Conservation (phyloP, 2,329 filamentous ascomycete species). For the Ambrosiella xylebori region DNA sequence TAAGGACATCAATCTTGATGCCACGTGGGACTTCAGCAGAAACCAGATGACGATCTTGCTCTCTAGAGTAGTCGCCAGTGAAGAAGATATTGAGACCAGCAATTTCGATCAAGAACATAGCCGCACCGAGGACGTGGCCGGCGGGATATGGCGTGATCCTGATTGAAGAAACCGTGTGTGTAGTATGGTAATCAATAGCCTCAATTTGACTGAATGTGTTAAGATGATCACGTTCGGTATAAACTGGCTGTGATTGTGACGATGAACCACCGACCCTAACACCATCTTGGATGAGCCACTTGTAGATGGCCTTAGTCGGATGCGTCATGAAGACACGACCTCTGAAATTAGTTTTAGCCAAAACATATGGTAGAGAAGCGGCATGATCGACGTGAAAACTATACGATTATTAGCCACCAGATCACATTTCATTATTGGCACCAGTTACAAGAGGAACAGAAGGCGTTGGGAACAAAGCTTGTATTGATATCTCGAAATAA, state of each 20-base stretch:
- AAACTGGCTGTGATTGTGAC: conserved; percentile 57
- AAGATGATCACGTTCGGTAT: conserved; percentile 88
- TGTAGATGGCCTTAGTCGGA: conserved; percentile 98
- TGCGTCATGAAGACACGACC: conserved; percentile 98
- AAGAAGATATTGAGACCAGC: conserved; percentile 94
- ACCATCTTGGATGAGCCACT: conserved; percentile 96
- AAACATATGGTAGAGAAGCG: conserved; percentile 92
- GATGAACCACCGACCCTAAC: conserved; percentile 69
- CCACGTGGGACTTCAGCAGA: conserved; percentile 79
- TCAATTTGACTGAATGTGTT: conserved; percentile 90
- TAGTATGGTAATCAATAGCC: conserved; percentile 95
- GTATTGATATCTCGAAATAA: conserved; percentile 6
- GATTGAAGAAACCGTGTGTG: conserved; percentile 90
- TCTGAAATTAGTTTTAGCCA: conserved; percentile 95
- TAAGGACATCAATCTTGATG: conserved; percentile 86
- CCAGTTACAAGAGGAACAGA: neutral
- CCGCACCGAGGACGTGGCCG: conserved; percentile 91
- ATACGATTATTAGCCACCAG: conserved; percentile 14
- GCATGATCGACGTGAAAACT: conserved; percentile 98
- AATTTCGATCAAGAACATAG: conserved; percentile 97
- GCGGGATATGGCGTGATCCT: conserved; percentile 93
- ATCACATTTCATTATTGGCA: neutral
- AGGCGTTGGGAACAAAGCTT: conserved; percentile 4
- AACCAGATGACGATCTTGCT: conserved; percentile 88
- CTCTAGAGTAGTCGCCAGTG: conserved; percentile 91